phyloP scores from a whole-genome alignment of 306 rosid genomes.

The Gillenia trifoliata region DNA sequence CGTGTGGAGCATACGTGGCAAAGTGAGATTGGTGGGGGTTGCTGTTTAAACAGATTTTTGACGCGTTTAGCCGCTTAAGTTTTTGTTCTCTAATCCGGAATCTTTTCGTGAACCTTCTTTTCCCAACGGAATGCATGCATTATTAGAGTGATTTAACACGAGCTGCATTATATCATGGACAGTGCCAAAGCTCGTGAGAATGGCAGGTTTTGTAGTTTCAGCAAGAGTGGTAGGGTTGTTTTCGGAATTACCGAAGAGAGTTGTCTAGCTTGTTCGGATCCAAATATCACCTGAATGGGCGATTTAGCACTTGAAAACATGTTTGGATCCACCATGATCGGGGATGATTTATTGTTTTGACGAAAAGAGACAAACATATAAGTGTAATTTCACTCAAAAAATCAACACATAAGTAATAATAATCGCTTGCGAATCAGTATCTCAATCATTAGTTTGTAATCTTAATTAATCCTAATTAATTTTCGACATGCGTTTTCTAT shows the following conservation, averaged over 20 bases:
- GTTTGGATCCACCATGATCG: neutral
- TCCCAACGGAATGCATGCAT: constrained; percentile 28
- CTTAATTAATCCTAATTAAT: neutral
- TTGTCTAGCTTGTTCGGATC: neutral
- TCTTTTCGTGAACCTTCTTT: constrained; percentile 53
- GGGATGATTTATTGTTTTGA: neutral
- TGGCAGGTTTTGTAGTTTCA: constrained; percentile 39
- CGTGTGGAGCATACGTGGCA: constrained; percentile 24
- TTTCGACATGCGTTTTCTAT: neutral
- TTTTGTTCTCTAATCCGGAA: constrained; percentile 43
- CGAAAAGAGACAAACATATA: neutral
- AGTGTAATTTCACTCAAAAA: neutral
- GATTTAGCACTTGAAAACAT: neutral
- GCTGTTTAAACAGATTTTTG: constrained; percentile 3
- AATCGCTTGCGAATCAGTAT: neutral
- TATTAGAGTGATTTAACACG: constrained; percentile 34
- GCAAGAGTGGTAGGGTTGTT: neutral
- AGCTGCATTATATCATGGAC: constrained; percentile 31
- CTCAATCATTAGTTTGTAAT: neutral
- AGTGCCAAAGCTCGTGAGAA: constrained; percentile 81
- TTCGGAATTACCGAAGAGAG: neutral
- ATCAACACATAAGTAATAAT: no score
- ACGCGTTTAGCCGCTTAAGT: constrained; percentile 52
- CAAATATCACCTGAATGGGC: neutral
- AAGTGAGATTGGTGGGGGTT: neutral